Percentiles rank a stretch among this genome's conserved stretches.
These are phyloP conservation scores for Roridomyces roridus DNA, from an alignment of 768 basidiomycete genomes.

Conservation along the genomic window DNA sequence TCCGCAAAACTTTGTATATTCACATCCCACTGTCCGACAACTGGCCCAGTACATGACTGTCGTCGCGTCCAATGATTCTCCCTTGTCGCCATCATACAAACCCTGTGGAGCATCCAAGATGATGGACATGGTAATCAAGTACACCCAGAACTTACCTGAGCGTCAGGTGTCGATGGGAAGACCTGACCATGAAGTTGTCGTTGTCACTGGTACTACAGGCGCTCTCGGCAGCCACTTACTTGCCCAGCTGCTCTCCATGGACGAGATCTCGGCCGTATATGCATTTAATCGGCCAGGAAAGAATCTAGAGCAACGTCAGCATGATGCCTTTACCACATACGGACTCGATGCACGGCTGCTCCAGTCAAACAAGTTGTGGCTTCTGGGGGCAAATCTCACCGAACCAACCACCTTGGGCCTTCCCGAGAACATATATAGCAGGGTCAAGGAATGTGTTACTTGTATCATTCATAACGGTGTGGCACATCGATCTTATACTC, in stretches of 20 bases:
- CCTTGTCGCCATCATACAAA: not conserved
- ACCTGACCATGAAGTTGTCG: constrained; percentile 23
- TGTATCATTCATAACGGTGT: constrained; percentile 39
- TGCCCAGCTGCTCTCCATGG: constrained; percentile 26
- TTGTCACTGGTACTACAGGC: constrained; percentile 43
- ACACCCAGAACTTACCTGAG: constrained; percentile 1
- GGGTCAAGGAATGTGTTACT: constrained; percentile 25
- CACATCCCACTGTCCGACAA: constrained; percentile 28
- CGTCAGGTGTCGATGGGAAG: not conserved
- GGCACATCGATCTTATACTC: too few relatives aligned
- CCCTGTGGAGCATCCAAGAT: constrained; percentile 6
- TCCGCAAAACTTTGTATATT: constrained; percentile 31
- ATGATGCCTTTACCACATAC: constrained; percentile 30
- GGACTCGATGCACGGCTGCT: too few relatives aligned
- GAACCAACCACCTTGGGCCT: constrained; percentile 26
- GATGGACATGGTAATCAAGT: constrained; percentile 23
- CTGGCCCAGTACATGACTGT: constrained; percentile 19
- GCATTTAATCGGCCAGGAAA: constrained; percentile 31
- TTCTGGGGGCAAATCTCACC: constrained; percentile 26
- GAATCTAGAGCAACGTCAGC: constrained; percentile 38
- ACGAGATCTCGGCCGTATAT: constrained; percentile 30
- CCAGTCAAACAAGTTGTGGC: too few relatives aligned
- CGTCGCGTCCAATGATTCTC: not conserved
- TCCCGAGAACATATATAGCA: constrained; percentile 25
- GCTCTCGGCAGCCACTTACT: constrained; percentile 38